Evolutionary conservation across 208 protist species (phyloP).

Genomic region (Willaertia magna): DNA sequence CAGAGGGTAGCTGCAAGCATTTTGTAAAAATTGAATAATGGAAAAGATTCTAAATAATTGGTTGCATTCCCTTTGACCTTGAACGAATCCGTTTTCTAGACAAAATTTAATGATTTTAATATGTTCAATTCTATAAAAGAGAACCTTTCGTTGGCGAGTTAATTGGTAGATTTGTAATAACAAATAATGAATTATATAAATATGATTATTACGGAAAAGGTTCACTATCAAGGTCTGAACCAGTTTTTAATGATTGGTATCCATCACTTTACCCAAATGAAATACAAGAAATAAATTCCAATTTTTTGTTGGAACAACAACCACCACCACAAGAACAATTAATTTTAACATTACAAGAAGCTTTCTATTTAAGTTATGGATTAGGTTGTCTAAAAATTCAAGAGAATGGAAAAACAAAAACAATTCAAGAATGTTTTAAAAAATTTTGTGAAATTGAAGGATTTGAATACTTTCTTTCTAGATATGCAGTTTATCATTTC

Average conservation of each 20-base stretch:
- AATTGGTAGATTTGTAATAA: background rate
- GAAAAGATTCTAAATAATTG: no score
- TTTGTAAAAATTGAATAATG: no score
- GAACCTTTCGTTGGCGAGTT: background rate
- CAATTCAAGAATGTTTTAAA: background rate
- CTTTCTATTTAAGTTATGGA: background rate
- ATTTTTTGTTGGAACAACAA: background rate
- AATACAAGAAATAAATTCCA: background rate
- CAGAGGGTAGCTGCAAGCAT: no score
- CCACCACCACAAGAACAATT: background rate
- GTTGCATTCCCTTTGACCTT: no score
- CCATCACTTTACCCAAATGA: background rate
- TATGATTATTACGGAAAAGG: background rate
- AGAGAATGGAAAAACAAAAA: background rate
- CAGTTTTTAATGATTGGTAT: background rate
- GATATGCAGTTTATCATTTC: background rate
- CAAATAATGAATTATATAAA: background rate
- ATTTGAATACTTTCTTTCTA: background rate
- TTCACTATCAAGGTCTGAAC: background rate
- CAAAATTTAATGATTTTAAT: background rate
- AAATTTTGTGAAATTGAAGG: conserved; percentile 7
- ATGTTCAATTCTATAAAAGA: background rate
- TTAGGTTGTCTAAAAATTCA: background rate
- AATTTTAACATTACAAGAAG: background rate
- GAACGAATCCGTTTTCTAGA: no score